Base-by-base conservation (phyloP, 371 early-diverging fungal genomes). In the Rhizopus stolonifer region DNA sequence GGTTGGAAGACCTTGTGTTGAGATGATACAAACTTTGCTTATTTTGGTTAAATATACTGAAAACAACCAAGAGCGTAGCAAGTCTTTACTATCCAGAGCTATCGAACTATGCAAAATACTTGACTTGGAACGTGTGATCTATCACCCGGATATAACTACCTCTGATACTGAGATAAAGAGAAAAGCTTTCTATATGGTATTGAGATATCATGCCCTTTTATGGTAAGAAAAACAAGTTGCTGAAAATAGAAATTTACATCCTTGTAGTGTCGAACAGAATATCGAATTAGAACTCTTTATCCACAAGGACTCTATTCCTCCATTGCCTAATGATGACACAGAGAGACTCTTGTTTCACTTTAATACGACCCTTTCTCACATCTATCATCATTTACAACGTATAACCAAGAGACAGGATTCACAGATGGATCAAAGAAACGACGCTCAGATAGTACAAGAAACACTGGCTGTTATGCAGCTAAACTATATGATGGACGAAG, bases 21-120 rank as follows among this genome's bases (percentile, higher is more conserved):
- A 80, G 23, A 85, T 86, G 10, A 85, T 90, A 4, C 81, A 85
- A 25, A 84, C 89, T 1, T 58, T 91, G 14, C 63, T 90, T 22
- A 63, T 90, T 15, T 64, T 91, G 65, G 78, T 86, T 11, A 84
- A 85, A n/a, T 90, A 88, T 54, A 80, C 73, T 36, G 81, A 86
- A 45, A 82, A 15, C 46, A 61, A 31, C 46, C 54, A 19, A 52
- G 60, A 57, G 34, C 49, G 46, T 8, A 47, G 51, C 17, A 64
- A 58, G 29, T 58, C 51, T 17, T 33, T 64, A 46, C 53, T 64
- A 17, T 32, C 51, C 2, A 49, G 64, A 43, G 31, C 48, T 0
- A 51, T 58, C 21, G 64, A 64, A 21, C 23, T 58, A 15, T 58
- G 64, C 29, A 58, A 64, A 21, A 52, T 58, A 43, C 38, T 64